A percentile compares a stretch with the other conserved stretches of the same genome.
These are phyloP conservation scores for Daldinia caldariorum DNA, from an alignment of 495 filamentous ascomycete genomes.

Conservation along the genomic window DNA sequence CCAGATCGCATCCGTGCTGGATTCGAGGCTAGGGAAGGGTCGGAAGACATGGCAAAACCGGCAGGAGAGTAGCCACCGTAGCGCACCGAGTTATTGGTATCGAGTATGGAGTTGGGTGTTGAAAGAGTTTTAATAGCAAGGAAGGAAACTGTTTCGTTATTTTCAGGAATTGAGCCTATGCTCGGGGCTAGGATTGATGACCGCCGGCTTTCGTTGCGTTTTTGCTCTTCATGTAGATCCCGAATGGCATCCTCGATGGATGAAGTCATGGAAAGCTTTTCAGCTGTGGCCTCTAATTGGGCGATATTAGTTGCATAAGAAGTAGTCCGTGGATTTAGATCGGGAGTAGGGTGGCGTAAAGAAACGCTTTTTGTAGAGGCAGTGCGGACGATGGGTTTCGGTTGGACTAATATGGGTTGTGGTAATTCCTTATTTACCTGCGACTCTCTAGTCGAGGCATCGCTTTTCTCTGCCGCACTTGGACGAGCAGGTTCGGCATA, in stretches of 20 bases:
- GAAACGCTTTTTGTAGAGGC: slow-evolving; percentile 67
- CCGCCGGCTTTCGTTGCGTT: slow-evolving; percentile 69
- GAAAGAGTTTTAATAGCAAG: slow-evolving; percentile 60
- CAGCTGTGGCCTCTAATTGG: slow-evolving; percentile 81
- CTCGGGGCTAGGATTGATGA: slow-evolving; percentile 62
- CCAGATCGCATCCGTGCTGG: slow-evolving; percentile 66
- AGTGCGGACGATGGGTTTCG: slow-evolving; percentile 66
- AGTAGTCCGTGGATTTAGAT: slow-evolving; percentile 76
- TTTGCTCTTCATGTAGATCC: slow-evolving; percentile 80
- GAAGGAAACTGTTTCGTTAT: slow-evolving; percentile 48
- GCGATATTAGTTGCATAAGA: slow-evolving; percentile 82
- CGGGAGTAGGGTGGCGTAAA: slow-evolving; percentile 79
- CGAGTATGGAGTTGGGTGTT: slow-evolving; percentile 72
- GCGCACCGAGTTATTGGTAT: slow-evolving; percentile 71
- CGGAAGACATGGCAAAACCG: slow-evolving; percentile 72
- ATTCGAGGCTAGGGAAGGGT: slow-evolving; percentile 67
- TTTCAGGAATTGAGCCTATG: slow-evolving; percentile 51
- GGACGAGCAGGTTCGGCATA: slow-evolving; percentile 4
- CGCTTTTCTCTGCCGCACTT: slow-evolving; percentile 22
- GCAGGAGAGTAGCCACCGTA: slow-evolving; percentile 77
- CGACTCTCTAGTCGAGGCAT: slow-evolving; percentile 8
- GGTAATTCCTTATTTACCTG: slow-evolving; percentile 28
- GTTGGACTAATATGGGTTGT: slow-evolving; percentile 42
- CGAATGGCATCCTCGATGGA: slow-evolving; percentile 84
- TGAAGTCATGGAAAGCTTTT: slow-evolving; percentile 80